These are phyloP conservation scores for Chaetothyriales sp. DNA, from an alignment of 2,329 filamentous ascomycete genomes.

Conservation along the genomic window DNA sequence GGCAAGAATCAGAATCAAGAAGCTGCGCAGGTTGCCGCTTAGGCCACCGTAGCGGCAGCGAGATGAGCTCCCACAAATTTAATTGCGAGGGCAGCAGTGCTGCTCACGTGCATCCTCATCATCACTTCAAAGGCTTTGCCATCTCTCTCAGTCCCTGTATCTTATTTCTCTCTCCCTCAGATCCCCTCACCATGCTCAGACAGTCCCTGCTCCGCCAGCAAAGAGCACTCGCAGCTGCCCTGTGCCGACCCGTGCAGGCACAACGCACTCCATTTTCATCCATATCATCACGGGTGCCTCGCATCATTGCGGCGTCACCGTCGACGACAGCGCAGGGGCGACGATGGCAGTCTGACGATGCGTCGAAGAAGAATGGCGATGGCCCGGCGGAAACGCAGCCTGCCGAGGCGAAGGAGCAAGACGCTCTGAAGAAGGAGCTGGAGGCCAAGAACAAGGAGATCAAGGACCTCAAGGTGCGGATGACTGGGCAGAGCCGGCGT, in stretches of 20 bases:
- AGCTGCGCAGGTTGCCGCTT: neutral
- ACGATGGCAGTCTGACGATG: conserved; percentile 33
- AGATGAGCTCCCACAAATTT: neutral
- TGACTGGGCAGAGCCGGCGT: conserved; percentile 16
- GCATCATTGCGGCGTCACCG: neutral
- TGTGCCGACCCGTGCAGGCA: neutral
- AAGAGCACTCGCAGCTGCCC: neutral
- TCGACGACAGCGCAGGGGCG: conserved; percentile 18
- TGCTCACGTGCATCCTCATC: neutral
- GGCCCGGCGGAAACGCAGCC: conserved; percentile 32
- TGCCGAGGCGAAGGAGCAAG: conserved; percentile 32
- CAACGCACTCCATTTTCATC: neutral
- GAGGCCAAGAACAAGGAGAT: conserved; percentile 60
- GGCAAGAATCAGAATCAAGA: too few species aligned
- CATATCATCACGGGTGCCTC: neutral
- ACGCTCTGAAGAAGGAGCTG: conserved; percentile 49
- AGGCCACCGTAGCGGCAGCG: neutral
- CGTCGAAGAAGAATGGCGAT: conserved; percentile 21
- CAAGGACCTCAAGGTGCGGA: conserved; percentile 68
- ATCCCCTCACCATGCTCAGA: neutral
- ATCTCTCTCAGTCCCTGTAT: neutral
- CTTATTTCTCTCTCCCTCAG: neutral
- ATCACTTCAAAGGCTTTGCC: neutral
- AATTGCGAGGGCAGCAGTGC: neutral
- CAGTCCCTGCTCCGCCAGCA: neutral